Percentiles rank a stretch among this genome's conserved stretches.
These are phyloP conservation scores for Asterionellopsis glacialis DNA, from an alignment of 108 stramenopile species.

Conservation along the genomic window DNA sequence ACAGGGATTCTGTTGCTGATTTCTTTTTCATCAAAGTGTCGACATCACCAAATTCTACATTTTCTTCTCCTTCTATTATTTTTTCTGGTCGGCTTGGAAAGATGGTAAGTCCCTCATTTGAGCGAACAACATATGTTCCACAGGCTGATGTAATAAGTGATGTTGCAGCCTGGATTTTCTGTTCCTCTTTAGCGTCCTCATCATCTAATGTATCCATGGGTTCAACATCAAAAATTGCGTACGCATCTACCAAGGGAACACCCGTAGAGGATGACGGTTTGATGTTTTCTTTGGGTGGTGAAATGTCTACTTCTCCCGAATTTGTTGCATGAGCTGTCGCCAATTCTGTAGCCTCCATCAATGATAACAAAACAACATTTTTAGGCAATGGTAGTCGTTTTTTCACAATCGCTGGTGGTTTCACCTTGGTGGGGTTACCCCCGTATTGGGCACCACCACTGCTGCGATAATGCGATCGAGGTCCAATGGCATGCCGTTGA, in stretches of 20 bases:
- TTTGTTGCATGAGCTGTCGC: not conserved
- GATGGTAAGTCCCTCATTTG: slow-evolving; percentile 33
- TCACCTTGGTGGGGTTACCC: too few relatives aligned
- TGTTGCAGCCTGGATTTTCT: slow-evolving; percentile 2
- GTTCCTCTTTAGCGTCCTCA: slow-evolving; percentile 16
- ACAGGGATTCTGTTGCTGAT: slow-evolving; percentile 19
- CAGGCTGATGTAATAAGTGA: slow-evolving; percentile 24
- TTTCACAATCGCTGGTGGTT: slow-evolving; percentile 13
- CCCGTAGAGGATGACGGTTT: too few relatives aligned
- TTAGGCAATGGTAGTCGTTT: slow-evolving; percentile 69
- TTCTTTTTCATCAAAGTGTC: not conserved
- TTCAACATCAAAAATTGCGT: too few relatives aligned
- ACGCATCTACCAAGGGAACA: too few relatives aligned
- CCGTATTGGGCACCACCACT: not conserved
- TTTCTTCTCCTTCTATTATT: not conserved
- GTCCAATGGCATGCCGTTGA: not conserved
- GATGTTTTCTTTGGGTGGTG: too few relatives aligned
- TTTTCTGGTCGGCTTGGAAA: slow-evolving; percentile 14
- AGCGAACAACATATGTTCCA: slow-evolving; percentile 57
- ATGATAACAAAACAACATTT: slow-evolving; percentile 66
- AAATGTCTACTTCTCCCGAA: too few relatives aligned
- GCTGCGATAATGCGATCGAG: not conserved
- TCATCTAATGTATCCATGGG: not conserved
- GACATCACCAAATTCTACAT: slow-evolving; percentile 1
- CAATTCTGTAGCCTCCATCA: slow-evolving; percentile 39